phyloP scores from a whole-genome alignment of 441 rosid genomes.

The Pelargonium exstipulatum region DNA sequence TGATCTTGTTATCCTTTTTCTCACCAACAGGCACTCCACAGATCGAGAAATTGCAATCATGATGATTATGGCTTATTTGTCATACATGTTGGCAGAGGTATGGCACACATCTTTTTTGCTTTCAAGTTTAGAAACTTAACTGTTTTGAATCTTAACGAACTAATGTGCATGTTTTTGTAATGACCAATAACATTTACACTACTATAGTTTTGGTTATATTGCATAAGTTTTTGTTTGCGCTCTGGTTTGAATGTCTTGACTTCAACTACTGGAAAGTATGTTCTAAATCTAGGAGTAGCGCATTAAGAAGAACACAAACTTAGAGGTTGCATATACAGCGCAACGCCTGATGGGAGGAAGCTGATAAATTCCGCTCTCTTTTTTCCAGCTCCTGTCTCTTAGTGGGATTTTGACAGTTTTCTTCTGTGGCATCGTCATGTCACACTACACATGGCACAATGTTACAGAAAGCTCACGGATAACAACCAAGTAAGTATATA shows the following conservation, averaged over 20 bases:
- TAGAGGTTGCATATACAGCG: too few species aligned
- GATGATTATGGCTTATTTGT: conserved; percentile 47
- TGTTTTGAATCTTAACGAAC: background rate
- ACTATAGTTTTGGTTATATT: too few species aligned
- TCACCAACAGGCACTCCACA: conserved; percentile 54
- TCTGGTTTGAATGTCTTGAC: too few species aligned
- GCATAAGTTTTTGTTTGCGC: too few species aligned
- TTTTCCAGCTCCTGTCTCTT: conserved; percentile 45
- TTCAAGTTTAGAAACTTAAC: background rate
- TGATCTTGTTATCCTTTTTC: conserved; percentile 13
- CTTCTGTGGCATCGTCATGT: conserved; percentile 63
- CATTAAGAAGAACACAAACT: too few species aligned
- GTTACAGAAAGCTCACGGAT: conserved; percentile 55
- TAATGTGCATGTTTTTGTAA: background rate
- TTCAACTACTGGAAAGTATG: too few species aligned
- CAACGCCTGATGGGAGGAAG: background rate
- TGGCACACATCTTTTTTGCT: background rate
- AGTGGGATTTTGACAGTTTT: conserved; percentile 67
- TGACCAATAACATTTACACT: background rate
- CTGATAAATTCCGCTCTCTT: background rate
- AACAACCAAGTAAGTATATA: conserved; percentile 43
- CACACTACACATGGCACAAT: conserved; percentile 67
- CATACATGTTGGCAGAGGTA: conserved; percentile 77
- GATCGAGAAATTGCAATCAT: conserved; percentile 58
- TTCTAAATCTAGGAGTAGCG: too few species aligned